Base-by-base conservation (phyloP, 345 rosid species). In the Rhizophora apiculata region DNA sequence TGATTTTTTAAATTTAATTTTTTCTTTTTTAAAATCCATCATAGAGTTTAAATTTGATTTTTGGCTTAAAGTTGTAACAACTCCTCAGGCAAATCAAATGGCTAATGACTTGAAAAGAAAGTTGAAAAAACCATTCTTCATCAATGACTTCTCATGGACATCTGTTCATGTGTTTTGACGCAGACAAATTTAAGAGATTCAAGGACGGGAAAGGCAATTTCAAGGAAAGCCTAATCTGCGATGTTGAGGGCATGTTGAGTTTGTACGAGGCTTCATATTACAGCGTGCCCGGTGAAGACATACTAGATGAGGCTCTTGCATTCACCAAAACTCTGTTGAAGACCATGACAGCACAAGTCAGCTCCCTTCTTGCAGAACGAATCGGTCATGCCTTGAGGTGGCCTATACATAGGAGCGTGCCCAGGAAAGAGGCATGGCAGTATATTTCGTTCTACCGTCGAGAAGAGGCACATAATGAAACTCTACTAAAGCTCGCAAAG, bases 201-300 rank as follows among this genome's bases (percentile, higher is more conserved):
- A 76, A 57, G 22, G 69, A 72, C 36, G 72, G 37, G 3, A 46
- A 70, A 15, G 70, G 72, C 9, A 63, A 52, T 3, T 80, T 68
- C 65, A 65, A 49, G 21, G 67, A 60, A 18, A 52, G 58, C 10
- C 34, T 71, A 3, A 36, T 0, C 1, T 20, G 11, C 8, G 82
- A 78, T 15, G 65, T 70, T 8, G 36, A n/a, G 29, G 86, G 76
- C 29, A 6, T 79, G 60, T 43, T 78, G 21, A 67, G 76, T 27
- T 78, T 86, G 8, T 86, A 82, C 21, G 84, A 84, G 58, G 83
- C 81, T 0, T 62, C 86, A 1, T 74, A 81, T 63, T 70, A 81
- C 7, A 71, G 77, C 3, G 49, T 72, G 2, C 72, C 68, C 1
- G 81, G 79, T 29, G 88, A 84, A 53, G 65, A 37, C 5, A 70